These are phyloP conservation scores for Coniferiporia sulphurascens DNA, from an alignment of 1,284 basidiomycete genomes.

Conservation along the genomic window DNA sequence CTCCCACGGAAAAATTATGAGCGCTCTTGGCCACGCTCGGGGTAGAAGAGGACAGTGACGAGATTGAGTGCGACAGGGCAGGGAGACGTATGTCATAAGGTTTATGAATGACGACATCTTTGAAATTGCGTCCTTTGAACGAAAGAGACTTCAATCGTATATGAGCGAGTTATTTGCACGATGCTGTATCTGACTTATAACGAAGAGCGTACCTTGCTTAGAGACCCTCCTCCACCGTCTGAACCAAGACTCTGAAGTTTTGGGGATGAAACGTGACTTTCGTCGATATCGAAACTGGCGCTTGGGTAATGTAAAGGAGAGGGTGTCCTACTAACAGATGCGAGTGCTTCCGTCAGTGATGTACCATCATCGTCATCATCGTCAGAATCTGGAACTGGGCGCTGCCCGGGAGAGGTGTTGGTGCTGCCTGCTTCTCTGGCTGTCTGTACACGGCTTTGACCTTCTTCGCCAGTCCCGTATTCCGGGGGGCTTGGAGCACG, in stretches of 20 bases:
- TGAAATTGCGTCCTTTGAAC: background rate
- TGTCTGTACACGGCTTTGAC: background rate
- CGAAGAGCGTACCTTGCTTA: slow-evolving; percentile 46
- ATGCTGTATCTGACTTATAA: too few species aligned
- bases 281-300: slow-evolving; percentile 38
- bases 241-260: slow-evolving; percentile 42
- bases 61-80: background rate
- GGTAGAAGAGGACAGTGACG: background rate
- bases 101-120: slow-evolving; percentile 6
- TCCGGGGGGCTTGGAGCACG: background rate
- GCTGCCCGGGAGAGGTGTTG: background rate
- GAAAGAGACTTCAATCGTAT: background rate
- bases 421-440: background rate
- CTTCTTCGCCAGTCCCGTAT: background rate
- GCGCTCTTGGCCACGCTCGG: background rate
- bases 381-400: background rate
- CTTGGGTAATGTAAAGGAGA: slow-evolving; percentile 40
- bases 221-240: slow-evolving; percentile 51
- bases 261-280: slow-evolving; percentile 30
- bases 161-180: too few species aligned
- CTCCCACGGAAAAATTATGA: background rate
- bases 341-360: slow-evolving; percentile 55
- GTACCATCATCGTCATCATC: slow-evolving; percentile 29
- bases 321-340: slow-evolving; percentile 51
- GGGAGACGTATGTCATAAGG: background rate